Base-by-base conservation (phyloP, 2,329 filamentous ascomycete species). In the Teratosphaeriaceae sp. region DNA sequence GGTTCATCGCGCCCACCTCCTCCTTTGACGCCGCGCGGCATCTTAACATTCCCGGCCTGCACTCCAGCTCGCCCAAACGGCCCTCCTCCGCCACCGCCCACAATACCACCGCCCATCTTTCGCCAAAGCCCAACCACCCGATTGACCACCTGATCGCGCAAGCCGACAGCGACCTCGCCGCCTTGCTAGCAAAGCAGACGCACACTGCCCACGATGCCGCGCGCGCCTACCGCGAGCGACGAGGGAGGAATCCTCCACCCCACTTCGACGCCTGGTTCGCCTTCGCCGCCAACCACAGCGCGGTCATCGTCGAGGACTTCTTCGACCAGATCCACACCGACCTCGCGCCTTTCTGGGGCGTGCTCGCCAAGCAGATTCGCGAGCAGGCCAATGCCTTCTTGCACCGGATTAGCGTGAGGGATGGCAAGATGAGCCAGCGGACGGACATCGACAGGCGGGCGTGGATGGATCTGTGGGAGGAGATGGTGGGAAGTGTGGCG, bases 321-420 rank as follows among this genome's bases (percentile, higher is more conserved):
- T 75, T 72, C 50, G 71, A 75, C 45, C 70, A 69, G 45, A 71
- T 75, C 8, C 72, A 75, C 52, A 54, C 69, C 44, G 72, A 75
- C 43, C 39, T 74, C 20, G 61, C 57, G 21, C 71, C 72, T 1
- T 74, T 72, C 48, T 75, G 73, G 72, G 70, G 63, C 5, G 43
- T 73, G 1, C 48, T 63, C 3, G 60, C 72, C 3, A 55, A 56
- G 29, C 55, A 65, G 20, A 65, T 74, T 20, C 65, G 68, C 3
- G 58, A 62, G 37, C 62, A 67, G 42, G 66, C 70, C 2, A 60
- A 56, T 29, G 59, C 60, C 12, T 63, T 64, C 33, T 51, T 62
- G 3, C 57, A 66, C 34, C 53, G 59, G 3, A 65, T 74, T 41
- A 62, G 55, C 3, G 58, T 73, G 2, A 58, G 69, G 5, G 63